A percentile compares a stretch with the other conserved stretches of the same genome.
Conservation (phyloP, 176 grass and related monocot species). For the sorghum (Sorghum bicolor) region DNA sequence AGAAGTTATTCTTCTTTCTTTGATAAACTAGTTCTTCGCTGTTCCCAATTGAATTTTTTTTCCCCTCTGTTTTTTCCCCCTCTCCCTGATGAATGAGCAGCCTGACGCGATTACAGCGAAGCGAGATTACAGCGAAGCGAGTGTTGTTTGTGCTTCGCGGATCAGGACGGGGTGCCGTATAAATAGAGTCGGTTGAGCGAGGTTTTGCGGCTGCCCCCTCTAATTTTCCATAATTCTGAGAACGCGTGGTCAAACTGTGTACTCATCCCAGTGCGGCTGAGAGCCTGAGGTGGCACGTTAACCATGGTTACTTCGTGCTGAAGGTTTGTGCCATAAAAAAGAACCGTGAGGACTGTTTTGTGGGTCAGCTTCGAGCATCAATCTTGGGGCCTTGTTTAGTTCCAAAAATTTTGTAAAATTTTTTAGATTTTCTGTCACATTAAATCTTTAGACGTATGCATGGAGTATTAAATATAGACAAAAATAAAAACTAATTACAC, state of each 20-base stretch:
- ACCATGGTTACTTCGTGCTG: neutral
- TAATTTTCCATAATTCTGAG: neutral
- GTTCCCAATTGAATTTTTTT: neutral
- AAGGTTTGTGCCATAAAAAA: neutral
- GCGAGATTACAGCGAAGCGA: constrained; percentile 1
- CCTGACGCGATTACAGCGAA: neutral
- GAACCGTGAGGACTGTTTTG: neutral
- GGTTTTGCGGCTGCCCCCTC: constrained; percentile 25
- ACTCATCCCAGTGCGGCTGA: neutral
- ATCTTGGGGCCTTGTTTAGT: too few relatives aligned
- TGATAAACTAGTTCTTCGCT: neutral
- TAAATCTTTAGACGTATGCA: too few relatives aligned
- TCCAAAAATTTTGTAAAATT: too few relatives aligned
- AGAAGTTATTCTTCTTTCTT: neutral
- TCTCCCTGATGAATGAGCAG: neutral
- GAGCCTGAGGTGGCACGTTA: neutral
- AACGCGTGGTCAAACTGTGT: neutral
- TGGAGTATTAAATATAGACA: too few relatives aligned
- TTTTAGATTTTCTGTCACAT: too few relatives aligned
- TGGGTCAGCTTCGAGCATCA: neutral
- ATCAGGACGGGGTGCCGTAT: neutral
- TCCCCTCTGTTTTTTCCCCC: accelerated
- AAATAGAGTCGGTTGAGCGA: constrained; percentile 28
- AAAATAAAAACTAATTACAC: too few relatives aligned
- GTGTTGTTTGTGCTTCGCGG: neutral